phyloP scores from a whole-genome alignment of 306 rosid species.

The Bauhinia variegata region DNA sequence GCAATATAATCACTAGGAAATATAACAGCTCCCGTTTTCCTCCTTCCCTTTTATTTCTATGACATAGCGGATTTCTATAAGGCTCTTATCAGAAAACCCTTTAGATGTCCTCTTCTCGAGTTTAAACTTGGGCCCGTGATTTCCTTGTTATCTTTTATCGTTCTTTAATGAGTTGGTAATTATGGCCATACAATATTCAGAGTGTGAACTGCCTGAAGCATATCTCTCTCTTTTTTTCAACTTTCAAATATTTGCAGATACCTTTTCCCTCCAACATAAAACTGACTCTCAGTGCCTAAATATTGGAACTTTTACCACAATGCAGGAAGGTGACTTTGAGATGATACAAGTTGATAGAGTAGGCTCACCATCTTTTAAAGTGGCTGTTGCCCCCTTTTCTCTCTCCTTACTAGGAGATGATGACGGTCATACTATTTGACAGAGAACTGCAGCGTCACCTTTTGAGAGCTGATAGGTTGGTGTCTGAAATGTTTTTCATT shows the following conservation, averaged over 20 bases:
- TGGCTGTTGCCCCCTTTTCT: slow-evolving; percentile 53
- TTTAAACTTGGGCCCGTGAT: no score
- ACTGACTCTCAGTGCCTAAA: background rate
- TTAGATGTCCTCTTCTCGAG: no score
- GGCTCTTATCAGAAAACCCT: no score
- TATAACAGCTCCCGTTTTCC: no score
- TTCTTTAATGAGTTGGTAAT: no score
- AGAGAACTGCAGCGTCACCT: slow-evolving; percentile 18
- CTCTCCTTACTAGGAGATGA: slow-evolving; percentile 51
- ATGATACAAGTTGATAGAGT: slow-evolving; percentile 51
- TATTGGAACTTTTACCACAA: slow-evolving; percentile 22
- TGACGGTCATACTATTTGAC: slow-evolving; percentile 42
- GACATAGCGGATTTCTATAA: no score
- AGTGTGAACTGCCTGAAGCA: no score
- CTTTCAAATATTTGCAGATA: slow-evolving; percentile 28
- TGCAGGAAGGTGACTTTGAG: slow-evolving; percentile 63
- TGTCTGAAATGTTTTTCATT: background rate
- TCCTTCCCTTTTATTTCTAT: no score
- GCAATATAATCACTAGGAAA: no score
- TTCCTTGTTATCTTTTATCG: no score
- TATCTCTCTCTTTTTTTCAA: background rate
- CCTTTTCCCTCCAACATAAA: slow-evolving; percentile 11
- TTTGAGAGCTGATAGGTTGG: slow-evolving; percentile 18
- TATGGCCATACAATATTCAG: no score
- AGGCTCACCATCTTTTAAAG: slow-evolving; percentile 49